These are phyloP conservation scores for Colletotrichum viniferum DNA, from an alignment of 2,329 filamentous ascomycete genomes.

Conservation along the genomic window DNA sequence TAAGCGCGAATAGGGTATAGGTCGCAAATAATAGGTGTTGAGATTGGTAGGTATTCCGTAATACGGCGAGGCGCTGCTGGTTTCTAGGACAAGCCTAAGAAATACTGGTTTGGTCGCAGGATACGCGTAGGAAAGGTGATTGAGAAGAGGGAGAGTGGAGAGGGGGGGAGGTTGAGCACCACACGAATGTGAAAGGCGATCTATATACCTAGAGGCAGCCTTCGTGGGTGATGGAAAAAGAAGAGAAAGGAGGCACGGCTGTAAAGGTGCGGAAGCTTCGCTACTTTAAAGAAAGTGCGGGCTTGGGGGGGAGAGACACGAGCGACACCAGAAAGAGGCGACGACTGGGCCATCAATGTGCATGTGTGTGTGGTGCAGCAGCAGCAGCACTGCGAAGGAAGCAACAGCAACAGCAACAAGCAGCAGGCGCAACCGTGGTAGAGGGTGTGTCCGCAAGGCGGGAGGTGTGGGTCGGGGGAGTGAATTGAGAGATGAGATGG, in stretches of 20 bases:
- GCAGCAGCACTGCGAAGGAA: neutral
- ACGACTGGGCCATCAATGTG: neutral
- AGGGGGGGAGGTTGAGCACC: conserved; percentile 19
- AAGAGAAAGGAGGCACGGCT: conserved; percentile 3
- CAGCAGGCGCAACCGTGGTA: neutral
- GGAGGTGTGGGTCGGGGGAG: neutral
- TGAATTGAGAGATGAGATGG: neutral
- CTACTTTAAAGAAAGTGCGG: conserved; percentile 21
- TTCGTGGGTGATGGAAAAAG: conserved; percentile 27
- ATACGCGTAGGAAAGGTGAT: conserved; percentile 20
- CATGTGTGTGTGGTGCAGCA: neutral
- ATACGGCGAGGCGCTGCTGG: conserved; percentile 12
- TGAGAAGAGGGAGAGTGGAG: conserved; percentile 15
- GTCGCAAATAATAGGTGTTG: conserved; percentile 16
- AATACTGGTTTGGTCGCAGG: conserved; percentile 22
- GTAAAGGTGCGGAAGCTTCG: conserved; percentile 19
- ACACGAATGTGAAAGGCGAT: conserved; percentile 25
- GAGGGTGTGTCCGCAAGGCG: neutral
- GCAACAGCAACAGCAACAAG: conserved; percentile 10
- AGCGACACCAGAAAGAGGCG: neutral
- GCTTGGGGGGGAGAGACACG: conserved; percentile 5
- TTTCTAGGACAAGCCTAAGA: conserved; percentile 20
- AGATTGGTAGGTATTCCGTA: neutral
- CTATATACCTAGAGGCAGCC: conserved; percentile 19
- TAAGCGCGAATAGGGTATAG: conserved; percentile 6